These are phyloP conservation scores for Epichloe sylvatica DNA, from an alignment of 2,329 filamentous ascomycete species.

Conservation along the genomic window DNA sequence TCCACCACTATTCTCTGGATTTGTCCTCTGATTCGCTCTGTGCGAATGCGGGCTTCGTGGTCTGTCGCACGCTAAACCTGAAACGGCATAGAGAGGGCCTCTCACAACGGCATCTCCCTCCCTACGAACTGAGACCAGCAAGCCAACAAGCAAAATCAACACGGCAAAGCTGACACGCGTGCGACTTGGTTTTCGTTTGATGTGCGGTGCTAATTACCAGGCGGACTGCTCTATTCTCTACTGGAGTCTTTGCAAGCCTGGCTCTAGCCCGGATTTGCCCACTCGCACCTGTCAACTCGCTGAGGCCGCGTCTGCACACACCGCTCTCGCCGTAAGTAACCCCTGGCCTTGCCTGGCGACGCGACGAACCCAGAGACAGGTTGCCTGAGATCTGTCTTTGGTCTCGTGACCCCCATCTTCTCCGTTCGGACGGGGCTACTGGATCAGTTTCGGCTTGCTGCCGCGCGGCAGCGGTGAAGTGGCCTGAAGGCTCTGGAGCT, in stretches of 20 bases:
- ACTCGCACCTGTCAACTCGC: constrained; percentile 3
- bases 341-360: constrained; percentile 1
- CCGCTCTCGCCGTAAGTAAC: neutral
- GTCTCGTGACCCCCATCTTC: constrained; percentile 6
- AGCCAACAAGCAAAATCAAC: neutral
- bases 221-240: neutral
- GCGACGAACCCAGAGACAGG: neutral
- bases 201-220: neutral
- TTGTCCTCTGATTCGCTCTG: neutral
- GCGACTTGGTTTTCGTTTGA: neutral
- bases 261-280: constrained; percentile 4
- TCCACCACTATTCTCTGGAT: neutral
- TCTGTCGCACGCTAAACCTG: neutral
- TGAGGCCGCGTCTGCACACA: neutral
- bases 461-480: constrained; percentile 6
- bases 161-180: constrained; percentile 2
- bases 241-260: constrained; percentile 1
- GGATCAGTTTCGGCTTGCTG: constrained; percentile 3
- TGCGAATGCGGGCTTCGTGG: neutral
- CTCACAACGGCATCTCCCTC: neutral
- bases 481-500: constrained; percentile 6
- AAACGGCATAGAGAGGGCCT: neutral
- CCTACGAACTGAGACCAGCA: neutral
- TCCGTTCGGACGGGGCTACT: constrained; percentile 5
- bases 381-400: neutral